Evolutionary conservation across 495 filamentous ascomycete species (phyloP).

Genomic region (Neurospora sp.): DNA sequence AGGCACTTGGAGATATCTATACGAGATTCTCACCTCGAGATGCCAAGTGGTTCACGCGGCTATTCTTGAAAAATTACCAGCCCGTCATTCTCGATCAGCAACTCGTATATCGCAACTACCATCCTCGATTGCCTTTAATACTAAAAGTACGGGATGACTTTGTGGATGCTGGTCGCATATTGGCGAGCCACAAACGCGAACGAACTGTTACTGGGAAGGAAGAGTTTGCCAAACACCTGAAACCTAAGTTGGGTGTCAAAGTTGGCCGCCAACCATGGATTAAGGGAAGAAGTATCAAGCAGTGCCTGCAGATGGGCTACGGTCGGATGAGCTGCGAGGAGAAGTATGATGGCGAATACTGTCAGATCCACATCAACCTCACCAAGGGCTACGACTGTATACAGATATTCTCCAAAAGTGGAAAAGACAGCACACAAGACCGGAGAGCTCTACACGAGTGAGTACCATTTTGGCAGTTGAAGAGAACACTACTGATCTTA

Average conservation of each 20-base stretch:
- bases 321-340: constrained; percentile 62
- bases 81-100: constrained; percentile 44
- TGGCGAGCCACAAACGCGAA: constrained; percentile 11
- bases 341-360: constrained; percentile 86
- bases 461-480: constrained; percentile 3
- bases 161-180: constrained; percentile 22
- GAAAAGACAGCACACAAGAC: constrained; percentile 75
- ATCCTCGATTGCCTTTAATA: constrained; percentile 51
- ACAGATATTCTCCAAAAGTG: constrained; percentile 83
- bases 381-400: constrained; percentile 43
- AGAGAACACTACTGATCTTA: constrained; percentile 4
- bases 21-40: constrained; percentile 54
- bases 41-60: constrained; percentile 80
- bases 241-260: constrained; percentile 59
- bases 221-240: constrained; percentile 30
- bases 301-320: constrained; percentile 55
- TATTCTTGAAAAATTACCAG: constrained; percentile 66
- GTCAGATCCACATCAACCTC: constrained; percentile 75
- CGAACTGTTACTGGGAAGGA: constrained; percentile 14
- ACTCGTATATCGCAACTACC: constrained; percentile 39
- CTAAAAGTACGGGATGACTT: constrained; percentile 55
- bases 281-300: constrained; percentile 68
- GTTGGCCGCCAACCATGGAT: constrained; percentile 61
- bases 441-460: constrained; percentile 49
- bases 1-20: constrained; percentile 46